A percentile compares a stretch with the other conserved stretches of the same genome.
These are phyloP conservation scores for Leptographium lundbergii DNA, from an alignment of 2,329 filamentous ascomycete species.

Conservation along the genomic window DNA sequence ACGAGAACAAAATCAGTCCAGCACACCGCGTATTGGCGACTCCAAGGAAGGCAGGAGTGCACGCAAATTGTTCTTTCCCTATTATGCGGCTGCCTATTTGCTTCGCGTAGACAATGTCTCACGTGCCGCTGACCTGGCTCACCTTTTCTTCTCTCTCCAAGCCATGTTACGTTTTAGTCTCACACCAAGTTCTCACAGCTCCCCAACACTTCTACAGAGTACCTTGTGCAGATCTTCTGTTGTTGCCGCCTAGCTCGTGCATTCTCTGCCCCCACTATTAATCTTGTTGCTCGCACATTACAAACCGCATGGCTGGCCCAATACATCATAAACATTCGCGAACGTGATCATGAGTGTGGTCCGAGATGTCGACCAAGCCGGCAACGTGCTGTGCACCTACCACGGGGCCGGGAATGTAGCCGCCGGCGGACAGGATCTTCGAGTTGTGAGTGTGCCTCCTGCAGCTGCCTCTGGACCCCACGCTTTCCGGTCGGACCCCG, in stretches of 20 bases:
- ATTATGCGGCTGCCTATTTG: neutral
- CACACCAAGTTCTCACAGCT: neutral
- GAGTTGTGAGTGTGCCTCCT: conserved; percentile 13
- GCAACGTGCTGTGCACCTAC: conserved; percentile 24
- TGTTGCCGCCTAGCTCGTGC: neutral
- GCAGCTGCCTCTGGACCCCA: neutral
- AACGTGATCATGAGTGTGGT: conserved; percentile 16
- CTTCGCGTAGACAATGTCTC: neutral
- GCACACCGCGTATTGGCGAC: neutral
- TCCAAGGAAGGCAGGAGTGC: neutral
- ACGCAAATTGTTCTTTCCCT: neutral
- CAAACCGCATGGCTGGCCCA: neutral
- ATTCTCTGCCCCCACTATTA: neutral
- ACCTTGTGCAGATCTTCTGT: neutral
- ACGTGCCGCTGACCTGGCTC: neutral
- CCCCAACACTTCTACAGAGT: neutral
- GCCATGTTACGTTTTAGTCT: too few relatives aligned
- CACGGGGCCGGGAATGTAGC: conserved; percentile 5
- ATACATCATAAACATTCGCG: neutral
- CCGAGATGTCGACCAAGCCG: conserved; percentile 25
- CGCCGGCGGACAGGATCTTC: conserved; percentile 13
- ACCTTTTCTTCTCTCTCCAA: neutral
- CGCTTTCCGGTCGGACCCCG: neutral
- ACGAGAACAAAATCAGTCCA: neutral
- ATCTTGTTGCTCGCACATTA: neutral